Conservation (phyloP, 345 rosid genomes). For the Melaleuca alternifolia region DNA sequence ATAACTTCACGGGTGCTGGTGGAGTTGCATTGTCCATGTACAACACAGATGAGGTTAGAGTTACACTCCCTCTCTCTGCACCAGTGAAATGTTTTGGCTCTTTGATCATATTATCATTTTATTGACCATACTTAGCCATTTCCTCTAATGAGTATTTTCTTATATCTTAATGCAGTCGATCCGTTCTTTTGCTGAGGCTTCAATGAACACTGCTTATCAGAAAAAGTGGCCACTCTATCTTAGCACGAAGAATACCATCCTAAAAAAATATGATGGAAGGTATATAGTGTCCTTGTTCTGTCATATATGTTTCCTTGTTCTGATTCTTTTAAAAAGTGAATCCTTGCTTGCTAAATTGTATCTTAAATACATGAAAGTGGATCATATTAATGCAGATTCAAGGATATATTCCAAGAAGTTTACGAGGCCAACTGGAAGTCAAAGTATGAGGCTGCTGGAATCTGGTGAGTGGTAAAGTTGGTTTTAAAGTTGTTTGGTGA, state of each 20-base stretch:
- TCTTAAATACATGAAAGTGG: background rate
- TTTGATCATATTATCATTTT: background rate
- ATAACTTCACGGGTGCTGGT: slow-evolving; percentile 77
- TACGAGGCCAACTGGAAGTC: slow-evolving; percentile 90
- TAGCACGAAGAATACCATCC: slow-evolving; percentile 95
- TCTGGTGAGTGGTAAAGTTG: slow-evolving; percentile 44
- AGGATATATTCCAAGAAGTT: slow-evolving; percentile 97
- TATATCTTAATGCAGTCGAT: slow-evolving; percentile 50
- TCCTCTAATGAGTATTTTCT: background rate
- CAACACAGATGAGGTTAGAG: slow-evolving; percentile 88
- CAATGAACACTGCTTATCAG: slow-evolving; percentile 85
- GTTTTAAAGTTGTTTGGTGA: background rate
- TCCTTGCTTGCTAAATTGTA: background rate
- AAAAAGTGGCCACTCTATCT: slow-evolving; percentile 99
- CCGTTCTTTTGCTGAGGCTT: slow-evolving; percentile 84
- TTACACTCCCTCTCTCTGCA: background rate
- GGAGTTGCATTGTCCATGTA: slow-evolving; percentile 94
- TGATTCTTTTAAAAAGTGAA: background rate
- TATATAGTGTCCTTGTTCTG: slow-evolving; percentile 10
- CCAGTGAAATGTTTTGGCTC: background rate
- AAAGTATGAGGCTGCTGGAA: slow-evolving; percentile 90
- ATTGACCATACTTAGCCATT: background rate
- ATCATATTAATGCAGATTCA: slow-evolving; percentile 47
- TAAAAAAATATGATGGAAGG: slow-evolving; percentile 99
- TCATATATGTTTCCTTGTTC: background rate